These are phyloP conservation scores for Mariannaea sp. DNA, from an alignment of 2,329 filamentous ascomycete species.

Conservation along the genomic window DNA sequence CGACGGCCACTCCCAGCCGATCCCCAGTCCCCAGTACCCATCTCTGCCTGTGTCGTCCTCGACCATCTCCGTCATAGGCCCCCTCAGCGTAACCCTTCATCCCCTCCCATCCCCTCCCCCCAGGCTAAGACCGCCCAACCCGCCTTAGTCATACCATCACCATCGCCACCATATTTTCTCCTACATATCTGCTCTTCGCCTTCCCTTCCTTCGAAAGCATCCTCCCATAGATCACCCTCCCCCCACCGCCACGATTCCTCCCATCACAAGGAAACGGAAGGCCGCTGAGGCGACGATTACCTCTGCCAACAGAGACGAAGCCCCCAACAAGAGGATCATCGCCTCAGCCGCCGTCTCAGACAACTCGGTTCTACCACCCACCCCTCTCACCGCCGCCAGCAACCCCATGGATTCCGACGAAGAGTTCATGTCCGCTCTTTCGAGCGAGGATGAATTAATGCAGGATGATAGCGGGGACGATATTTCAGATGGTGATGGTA, in stretches of 20 bases:
- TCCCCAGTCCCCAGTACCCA: background rate
- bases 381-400: conserved; percentile 58
- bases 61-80: conserved; percentile 12
- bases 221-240: conserved; percentile 2
- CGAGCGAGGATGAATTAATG: conserved; percentile 74
- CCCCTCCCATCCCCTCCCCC: conserved; percentile 4
- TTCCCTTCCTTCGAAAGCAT: background rate
- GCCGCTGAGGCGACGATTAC: conserved; percentile 67
- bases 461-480: conserved; percentile 80
- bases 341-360: conserved; percentile 54
- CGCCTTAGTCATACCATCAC: conserved; percentile 19
- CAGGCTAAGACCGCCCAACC: conserved; percentile 8
- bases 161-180: conserved; percentile 11
- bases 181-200: background rate
- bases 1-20: background rate
- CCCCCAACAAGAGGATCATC: conserved; percentile 60
- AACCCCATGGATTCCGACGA: conserved; percentile 92
- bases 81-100: conserved; percentile 4
- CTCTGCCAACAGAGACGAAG: conserved; percentile 49
- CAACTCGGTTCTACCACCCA: conserved; percentile 56
- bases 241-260: conserved; percentile 60
- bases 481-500: conserved; percentile 59
- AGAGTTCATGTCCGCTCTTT: conserved; percentile 84
- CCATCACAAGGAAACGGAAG: conserved; percentile 64
- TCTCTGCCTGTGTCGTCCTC: conserved; percentile 13